Percentiles rank a stretch among this genome's conserved stretches.
phyloP scores from a whole-genome alignment of 495 filamentous ascomycete genomes.

The Massariosphaeria phaeospora region DNA sequence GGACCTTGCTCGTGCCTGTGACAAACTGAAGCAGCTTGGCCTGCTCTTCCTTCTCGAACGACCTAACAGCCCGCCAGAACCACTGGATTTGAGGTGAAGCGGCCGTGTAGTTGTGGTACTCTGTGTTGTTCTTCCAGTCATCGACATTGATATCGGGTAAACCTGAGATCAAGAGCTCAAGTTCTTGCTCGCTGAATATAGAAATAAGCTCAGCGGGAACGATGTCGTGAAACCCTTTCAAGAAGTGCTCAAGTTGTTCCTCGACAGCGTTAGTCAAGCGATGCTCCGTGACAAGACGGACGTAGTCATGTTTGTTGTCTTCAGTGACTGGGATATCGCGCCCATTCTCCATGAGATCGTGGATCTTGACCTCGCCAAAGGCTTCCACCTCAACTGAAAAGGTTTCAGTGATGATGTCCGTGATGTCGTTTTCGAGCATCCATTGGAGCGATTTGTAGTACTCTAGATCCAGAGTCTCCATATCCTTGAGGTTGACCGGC shows the following conservation, averaged over 20 bases:
- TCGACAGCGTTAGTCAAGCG: slow-evolving; percentile 84
- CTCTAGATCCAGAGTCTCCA: slow-evolving; percentile 97
- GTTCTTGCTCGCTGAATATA: slow-evolving; percentile 98
- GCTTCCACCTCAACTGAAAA: slow-evolving; percentile 90
- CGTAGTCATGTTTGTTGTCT: slow-evolving; percentile 97
- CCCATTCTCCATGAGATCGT: slow-evolving; percentile 82
- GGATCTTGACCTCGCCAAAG: slow-evolving; percentile 81
- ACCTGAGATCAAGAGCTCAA: slow-evolving; percentile 94
- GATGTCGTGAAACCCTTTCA: slow-evolving; percentile 97
- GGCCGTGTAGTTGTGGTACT: slow-evolving; percentile 96
- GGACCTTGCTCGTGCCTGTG: slow-evolving; percentile 96
- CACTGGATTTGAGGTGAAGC: slow-evolving; percentile 96
- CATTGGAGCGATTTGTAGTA: slow-evolving; percentile 99
- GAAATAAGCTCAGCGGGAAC: slow-evolving; percentile 89
- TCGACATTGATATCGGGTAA: slow-evolving; percentile 96
- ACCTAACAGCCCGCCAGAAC: slow-evolving; percentile 98
- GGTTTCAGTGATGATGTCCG: slow-evolving; percentile 96
- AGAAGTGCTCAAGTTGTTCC: slow-evolving; percentile 91
- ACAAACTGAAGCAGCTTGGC: slow-evolving; percentile 98
- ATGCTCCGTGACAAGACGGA: slow-evolving; percentile 89
- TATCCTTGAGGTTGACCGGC: slow-evolving; percentile 94
- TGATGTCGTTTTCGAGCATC: slow-evolving; percentile 99
- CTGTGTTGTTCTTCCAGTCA: slow-evolving; percentile 98
- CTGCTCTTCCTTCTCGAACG: slow-evolving; percentile 97
- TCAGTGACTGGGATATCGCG: slow-evolving; percentile 91